Evolutionary conservation across 331 rosid genomes (phyloP), one percentile per base, ranked within the genome.

Genomic region (Phaseolus coccineus): DNA sequence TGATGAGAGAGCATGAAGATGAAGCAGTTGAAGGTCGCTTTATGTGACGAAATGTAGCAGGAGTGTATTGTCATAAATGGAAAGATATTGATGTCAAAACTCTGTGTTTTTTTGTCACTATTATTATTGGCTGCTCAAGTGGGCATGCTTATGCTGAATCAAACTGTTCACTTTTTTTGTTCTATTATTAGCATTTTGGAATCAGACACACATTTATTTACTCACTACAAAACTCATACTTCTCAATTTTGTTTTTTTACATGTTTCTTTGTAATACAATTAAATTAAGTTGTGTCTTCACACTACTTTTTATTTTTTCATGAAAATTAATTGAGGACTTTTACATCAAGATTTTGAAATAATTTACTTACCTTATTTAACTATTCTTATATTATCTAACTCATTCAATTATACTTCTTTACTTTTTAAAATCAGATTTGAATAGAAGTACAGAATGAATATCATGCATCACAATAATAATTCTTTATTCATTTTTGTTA

Each of bases 21-120:
- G 71, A 39, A 65, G 16, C 31, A 65, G 51, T 39, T 65, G 39
- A 19, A 65, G 4, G 52, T 66, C 10, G 71, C 52, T 66, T 66
- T 66, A 22, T 19, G 52, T 66, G 71, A 66, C 27, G n/a, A 65
- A 15, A 37, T 39, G 30, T 27, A 6, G n/a, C 70, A 7, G 14
- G 28, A 64, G 48, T 64, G 8, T 3, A n/a, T 35, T 27, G 19
- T 63, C 64, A 25, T 57, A 62, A 33, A 16, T 33, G 47, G 69
- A 31, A 33, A 62, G 47, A 10, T 63, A 63, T 33, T 63, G 5
- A 63, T 8, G 40, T 63, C 25, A 33, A 33, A 28, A 35, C 28
- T 35, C 27, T 33, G 6, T 19, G 0, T 19, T 37, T 64, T 37
- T 64, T 37, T 64, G 70, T 37, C 50, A 16, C 42, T 35, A 16